Evolutionary conservation across 2,329 filamentous ascomycete species (phyloP), one percentile per base, ranked within the genome.

Genomic region (Eutypa lata): DNA sequence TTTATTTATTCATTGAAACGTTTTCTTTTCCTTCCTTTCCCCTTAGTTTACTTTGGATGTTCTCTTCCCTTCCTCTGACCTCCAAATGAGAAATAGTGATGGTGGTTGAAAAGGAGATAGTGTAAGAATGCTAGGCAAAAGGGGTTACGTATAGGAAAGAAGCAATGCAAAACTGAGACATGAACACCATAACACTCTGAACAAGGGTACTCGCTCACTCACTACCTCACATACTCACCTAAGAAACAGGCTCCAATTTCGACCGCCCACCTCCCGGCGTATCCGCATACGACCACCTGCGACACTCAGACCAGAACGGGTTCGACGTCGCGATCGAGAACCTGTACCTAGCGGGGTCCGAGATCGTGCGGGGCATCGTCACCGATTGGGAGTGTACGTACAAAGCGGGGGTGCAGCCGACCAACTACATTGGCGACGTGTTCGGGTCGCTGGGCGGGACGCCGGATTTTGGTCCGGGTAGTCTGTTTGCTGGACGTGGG

Each of bases 391-490:
- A 84, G 40, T 65, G 66, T 14, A 83, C 72, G 0, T 90, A 85
- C 59, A 68, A 73, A 35, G 57, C 65, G 1, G 88, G 88, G 2
- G 69, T 90, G 38, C 65, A 72, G 55, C 71, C 86, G 0, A 71
- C 65, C 2, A 89, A 89, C 61, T 90, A 90, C 61, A 71, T 90
- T 37, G 87, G 87, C 6, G 86, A 89, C 63, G 85, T 90, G 50
- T 86, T 89, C 58, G 87, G 86, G 14, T 85, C 80, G 10, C 70
- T 90, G 3, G 86, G 86, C 1, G 86, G 85, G 1, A 66, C 70
- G 40, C 86, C 86, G 0, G 83, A 88, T 64, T 89, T 88, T 67
- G 86, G 86, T 0, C 77, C 77, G 0, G 79, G 79, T 1, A 79
- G 74, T 54, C 4, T 53, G 35, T 61, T 61, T 40, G 33, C 35